Evolutionary conservation across 306 rosid species (phyloP).

Genomic region (Coriaria nepalensis): DNA sequence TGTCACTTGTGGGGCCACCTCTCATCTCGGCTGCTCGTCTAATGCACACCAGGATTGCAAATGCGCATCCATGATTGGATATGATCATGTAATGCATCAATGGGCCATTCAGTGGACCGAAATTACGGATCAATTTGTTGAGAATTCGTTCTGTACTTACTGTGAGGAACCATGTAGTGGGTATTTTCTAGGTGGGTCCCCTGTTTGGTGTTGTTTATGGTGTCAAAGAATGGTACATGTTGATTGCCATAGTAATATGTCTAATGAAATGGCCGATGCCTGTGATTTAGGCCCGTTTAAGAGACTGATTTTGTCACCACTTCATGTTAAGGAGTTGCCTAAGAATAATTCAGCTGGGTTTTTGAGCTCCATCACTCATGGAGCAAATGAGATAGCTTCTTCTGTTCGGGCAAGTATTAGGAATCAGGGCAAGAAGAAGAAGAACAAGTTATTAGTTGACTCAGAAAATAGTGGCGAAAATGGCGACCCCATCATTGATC

Average conservation of each 20-base stretch:
- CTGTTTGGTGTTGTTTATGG: conserved; percentile 98
- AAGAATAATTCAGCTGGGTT: conserved; percentile 45
- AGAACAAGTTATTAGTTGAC: conserved; percentile 41
- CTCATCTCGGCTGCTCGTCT: conserved; percentile 79
- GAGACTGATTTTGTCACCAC: conserved; percentile 81
- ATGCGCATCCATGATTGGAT: conserved; percentile 80
- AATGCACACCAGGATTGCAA: conserved; percentile 86
- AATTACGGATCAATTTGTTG: conserved; percentile 76
- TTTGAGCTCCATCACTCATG: conserved; percentile 88
- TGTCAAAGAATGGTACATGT: conserved; percentile 90
- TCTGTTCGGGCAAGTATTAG: conserved; percentile 83
- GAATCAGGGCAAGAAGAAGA: conserved; percentile 70
- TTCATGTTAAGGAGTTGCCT: conserved; percentile 57
- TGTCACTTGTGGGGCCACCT: conserved; percentile 68
- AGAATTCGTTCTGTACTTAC: conserved; percentile 64
- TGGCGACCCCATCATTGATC: conserved; percentile 49
- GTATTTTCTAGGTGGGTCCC: conserved; percentile 93
- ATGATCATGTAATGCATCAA: conserved; percentile 69
- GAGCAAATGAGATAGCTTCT: conserved; percentile 96
- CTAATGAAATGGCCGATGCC: conserved; percentile 77
- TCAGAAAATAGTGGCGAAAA: conserved; percentile 47
- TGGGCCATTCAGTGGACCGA: conserved; percentile 99
- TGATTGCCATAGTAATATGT: conserved; percentile 76
- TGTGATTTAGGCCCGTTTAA: conserved; percentile 85
- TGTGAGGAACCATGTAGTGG: conserved; percentile 96